A percentile compares a stretch with the other conserved stretches of the same genome.
These are phyloP conservation scores for Angomonas deanei DNA, from an alignment of 208 protist genomes.

Conservation along the genomic window DNA sequence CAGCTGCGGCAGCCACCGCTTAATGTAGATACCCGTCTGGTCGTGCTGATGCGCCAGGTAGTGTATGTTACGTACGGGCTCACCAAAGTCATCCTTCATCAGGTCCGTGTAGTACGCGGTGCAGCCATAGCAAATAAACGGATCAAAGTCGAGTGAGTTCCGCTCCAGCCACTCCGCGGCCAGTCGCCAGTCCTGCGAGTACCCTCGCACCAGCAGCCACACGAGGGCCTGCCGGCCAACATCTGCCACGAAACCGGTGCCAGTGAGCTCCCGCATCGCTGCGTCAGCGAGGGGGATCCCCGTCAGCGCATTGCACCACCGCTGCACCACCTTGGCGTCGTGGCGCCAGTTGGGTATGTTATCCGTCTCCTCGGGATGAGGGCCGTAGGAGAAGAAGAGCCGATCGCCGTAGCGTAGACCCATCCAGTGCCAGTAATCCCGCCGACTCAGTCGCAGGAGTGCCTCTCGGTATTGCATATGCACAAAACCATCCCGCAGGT, in stretches of 20 bases:
- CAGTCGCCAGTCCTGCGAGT: constrained; percentile 86
- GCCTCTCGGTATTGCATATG: constrained; percentile 80
- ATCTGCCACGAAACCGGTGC: constrained; percentile 72
- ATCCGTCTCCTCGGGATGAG: constrained; percentile 74
- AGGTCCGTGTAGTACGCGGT: constrained; percentile 72
- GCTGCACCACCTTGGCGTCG: constrained; percentile 75
- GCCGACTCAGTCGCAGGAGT: constrained; percentile 67
- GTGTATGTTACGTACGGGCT: constrained; percentile 67
- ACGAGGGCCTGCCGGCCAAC: constrained; percentile 74
- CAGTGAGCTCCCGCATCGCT: constrained; percentile 74
- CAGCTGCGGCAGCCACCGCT: constrained; percentile 86
- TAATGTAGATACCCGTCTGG: constrained; percentile 87
- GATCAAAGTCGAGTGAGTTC: constrained; percentile 85
- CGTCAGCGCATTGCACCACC: constrained; percentile 79
- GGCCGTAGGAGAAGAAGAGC: constrained; percentile 83
- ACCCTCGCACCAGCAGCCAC: constrained; percentile 80
- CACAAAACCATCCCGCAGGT: constrained; percentile 61
- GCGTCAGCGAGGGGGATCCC: constrained; percentile 88
- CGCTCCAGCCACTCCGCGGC: constrained; percentile 89
- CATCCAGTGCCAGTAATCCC: constrained; percentile 90
- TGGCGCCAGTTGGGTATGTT: constrained; percentile 65
- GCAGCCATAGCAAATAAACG: constrained; percentile 87
- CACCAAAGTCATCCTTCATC: constrained; percentile 78
- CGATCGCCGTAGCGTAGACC: constrained; percentile 68
- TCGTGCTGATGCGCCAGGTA: constrained; percentile 86